These are phyloP conservation scores for Sherardia arvensis DNA, from an alignment of 257 asterid species.

Conservation along the genomic window DNA sequence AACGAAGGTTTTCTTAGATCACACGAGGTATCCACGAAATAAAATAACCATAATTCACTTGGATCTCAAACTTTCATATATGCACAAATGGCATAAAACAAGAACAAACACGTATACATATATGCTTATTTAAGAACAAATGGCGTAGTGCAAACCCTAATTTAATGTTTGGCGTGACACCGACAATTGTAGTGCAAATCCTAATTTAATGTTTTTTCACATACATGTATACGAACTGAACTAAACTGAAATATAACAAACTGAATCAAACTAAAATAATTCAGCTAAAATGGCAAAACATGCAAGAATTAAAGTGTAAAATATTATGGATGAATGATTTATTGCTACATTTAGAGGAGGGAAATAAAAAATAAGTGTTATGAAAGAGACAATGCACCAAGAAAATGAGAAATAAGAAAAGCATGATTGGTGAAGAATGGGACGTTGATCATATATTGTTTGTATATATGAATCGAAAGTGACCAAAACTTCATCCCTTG, in stretches of 20 bases:
- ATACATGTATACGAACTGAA: too few relatives aligned
- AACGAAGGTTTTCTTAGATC: constrained; percentile 23
- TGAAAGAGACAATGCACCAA: constrained; percentile 59
- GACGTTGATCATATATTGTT: constrained; percentile 19
- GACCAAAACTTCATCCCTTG: constrained; percentile 76
- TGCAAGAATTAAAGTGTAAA: too few relatives aligned
- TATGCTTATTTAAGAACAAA: too few relatives aligned
- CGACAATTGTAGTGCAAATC: too few relatives aligned
- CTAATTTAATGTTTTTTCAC: too few relatives aligned
- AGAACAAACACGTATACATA: too few relatives aligned
- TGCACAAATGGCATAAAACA: constrained; percentile 11
- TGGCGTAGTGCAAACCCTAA: too few relatives aligned
- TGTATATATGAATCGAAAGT: constrained; percentile 16
- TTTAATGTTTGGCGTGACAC: too few relatives aligned
- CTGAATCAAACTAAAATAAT: too few relatives aligned
- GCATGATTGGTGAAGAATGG: constrained; percentile 46
- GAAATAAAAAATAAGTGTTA: constrained; percentile 31
- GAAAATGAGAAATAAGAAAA: constrained; percentile 19
- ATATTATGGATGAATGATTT: not conserved
- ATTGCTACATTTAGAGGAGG: not conserved
- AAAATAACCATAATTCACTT: not conserved
- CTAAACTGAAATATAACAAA: too few relatives aligned
- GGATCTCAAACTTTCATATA: too few relatives aligned
- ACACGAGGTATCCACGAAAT: constrained; percentile 7
- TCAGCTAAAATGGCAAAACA: too few relatives aligned